phyloP scores from a whole-genome alignment of 495 filamentous ascomycete species.

The Penicillium coprophilum region DNA sequence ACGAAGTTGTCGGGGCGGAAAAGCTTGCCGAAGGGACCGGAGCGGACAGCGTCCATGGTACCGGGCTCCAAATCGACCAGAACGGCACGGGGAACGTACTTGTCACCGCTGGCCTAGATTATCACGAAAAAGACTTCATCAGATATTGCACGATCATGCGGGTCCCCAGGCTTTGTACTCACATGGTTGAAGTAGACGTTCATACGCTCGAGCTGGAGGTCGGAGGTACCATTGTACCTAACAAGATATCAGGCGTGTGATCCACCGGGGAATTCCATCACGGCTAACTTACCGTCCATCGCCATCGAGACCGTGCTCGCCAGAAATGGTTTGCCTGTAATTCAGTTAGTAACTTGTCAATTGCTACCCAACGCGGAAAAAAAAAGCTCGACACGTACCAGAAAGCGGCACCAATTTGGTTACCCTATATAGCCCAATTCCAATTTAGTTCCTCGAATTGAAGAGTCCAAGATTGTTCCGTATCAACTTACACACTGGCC shows the following conservation, averaged over 20 bases:
- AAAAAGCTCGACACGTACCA: conserved; percentile 58
- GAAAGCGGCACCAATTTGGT: conserved; percentile 99
- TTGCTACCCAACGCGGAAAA: conserved; percentile 13
- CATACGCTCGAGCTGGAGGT: conserved; percentile 99
- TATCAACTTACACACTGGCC: conserved; percentile 84
- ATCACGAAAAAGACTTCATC: conserved; percentile 16
- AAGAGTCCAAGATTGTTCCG: conserved; percentile 14
- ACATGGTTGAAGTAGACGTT: conserved; percentile 99
- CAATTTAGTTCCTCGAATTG: conserved; percentile 29
- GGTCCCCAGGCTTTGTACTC: conserved; percentile 23
- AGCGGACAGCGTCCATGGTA: conserved; percentile 99
- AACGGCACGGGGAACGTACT: conserved; percentile 98
- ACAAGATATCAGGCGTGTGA: conserved; percentile 31
- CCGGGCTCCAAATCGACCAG: conserved; percentile 97
- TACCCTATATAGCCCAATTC: conserved; percentile 64
- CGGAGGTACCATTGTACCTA: conserved; percentile 95
- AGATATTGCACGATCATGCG: not conserved
- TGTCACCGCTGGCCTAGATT: conserved; percentile 83
- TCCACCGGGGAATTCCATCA: conserved; percentile 20
- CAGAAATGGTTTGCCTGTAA: conserved; percentile 89
- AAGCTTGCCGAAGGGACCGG: conserved; percentile 97
- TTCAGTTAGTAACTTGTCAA: conserved; percentile 37
- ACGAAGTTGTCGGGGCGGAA: conserved; percentile 99
- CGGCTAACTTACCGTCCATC: conserved; percentile 74
- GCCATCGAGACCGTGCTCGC: conserved; percentile 98